Evolutionary conservation across 768 basidiomycete genomes (phyloP).

Genomic region (Mrakia frigida): DNA sequence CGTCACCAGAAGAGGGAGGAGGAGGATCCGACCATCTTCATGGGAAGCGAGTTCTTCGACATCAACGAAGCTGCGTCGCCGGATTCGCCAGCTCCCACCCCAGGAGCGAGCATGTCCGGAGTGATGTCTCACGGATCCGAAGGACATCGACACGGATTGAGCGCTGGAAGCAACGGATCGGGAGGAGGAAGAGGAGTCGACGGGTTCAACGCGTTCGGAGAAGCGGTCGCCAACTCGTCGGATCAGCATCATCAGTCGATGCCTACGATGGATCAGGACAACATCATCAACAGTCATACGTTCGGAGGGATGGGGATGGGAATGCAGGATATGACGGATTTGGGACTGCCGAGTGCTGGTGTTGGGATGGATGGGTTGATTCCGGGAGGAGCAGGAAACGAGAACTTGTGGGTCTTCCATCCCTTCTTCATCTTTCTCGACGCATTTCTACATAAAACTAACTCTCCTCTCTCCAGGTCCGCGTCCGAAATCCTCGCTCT

Average conservation of each 20-base stretch:
- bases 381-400: slow-evolving; percentile 17
- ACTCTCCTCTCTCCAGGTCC: slow-evolving; percentile 7
- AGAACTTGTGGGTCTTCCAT: slow-evolving; percentile 27
- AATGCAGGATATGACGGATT: slow-evolving; percentile 15
- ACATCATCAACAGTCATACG: background rate
- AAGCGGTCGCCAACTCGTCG: background rate
- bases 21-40: slow-evolving; percentile 42
- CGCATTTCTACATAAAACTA: background rate
- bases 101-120: background rate
- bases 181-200: slow-evolving; percentile 13
- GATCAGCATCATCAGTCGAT: background rate
- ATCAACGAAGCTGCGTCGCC: slow-evolving; percentile 38
- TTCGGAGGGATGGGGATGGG: background rate
- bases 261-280: background rate
- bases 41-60: slow-evolving; percentile 42
- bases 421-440: background rate
- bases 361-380: slow-evolving; percentile 31
- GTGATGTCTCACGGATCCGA: background rate
- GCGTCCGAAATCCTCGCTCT: slow-evolving; percentile 24
- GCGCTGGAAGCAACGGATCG: background rate
- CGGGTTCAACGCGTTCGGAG: slow-evolving; percentile 31
- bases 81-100: slow-evolving; percentile 19
- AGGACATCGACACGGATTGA: background rate
- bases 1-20: slow-evolving; percentile 29
- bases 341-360: slow-evolving; percentile 27